Percentiles rank a stretch among this genome's conserved stretches.
Evolutionary conservation across 2,329 filamentous ascomycete genomes (phyloP).

Genomic region (Phialophora tarda): DNA sequence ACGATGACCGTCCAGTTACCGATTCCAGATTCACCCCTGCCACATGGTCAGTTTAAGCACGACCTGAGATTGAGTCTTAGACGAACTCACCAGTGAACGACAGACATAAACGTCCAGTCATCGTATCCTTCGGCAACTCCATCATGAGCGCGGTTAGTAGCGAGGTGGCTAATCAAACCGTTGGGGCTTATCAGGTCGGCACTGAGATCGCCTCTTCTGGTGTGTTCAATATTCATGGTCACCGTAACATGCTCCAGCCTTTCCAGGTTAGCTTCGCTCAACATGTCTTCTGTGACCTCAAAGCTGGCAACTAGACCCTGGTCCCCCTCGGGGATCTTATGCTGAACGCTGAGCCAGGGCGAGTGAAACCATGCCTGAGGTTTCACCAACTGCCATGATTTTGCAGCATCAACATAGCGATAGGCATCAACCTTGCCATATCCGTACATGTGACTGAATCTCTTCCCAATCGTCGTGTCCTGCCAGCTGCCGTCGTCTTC

Average conservation of each 20-base stretch:
- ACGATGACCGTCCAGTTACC: slow-evolving; percentile 92
- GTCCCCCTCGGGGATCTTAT: slow-evolving; percentile 82
- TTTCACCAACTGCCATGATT: slow-evolving; percentile 85
- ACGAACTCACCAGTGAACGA: slow-evolving; percentile 81
- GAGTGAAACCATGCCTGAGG: slow-evolving; percentile 95
- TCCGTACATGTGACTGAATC: slow-evolving; percentile 92
- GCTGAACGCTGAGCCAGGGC: slow-evolving; percentile 89
- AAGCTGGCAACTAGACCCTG: slow-evolving; percentile 80
- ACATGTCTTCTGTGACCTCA: slow-evolving; percentile 79
- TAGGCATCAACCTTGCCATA: slow-evolving; percentile 95
- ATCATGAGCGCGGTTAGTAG: slow-evolving; percentile 75
- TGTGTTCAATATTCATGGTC: slow-evolving; percentile 94
- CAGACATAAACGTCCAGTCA: slow-evolving; percentile 99
- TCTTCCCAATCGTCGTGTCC: slow-evolving; percentile 76
- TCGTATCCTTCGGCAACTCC: slow-evolving; percentile 71
- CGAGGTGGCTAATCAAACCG: slow-evolving; percentile 81
- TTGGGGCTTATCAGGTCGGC: slow-evolving; percentile 87
- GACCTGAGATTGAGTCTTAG: neutral
- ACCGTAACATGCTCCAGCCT: slow-evolving; percentile 93
- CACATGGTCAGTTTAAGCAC: slow-evolving; percentile 43
- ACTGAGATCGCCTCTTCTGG: slow-evolving; percentile 84
- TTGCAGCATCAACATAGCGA: slow-evolving; percentile 81
- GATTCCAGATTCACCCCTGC: slow-evolving; percentile 81
- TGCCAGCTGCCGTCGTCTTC: slow-evolving; percentile 78
- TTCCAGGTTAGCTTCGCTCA: slow-evolving; percentile 81